A percentile compares a stretch with the other conserved stretches of the same genome.
These are phyloP conservation scores for Crucibulum laeve DNA, from an alignment of 768 basidiomycete species.

Conservation along the genomic window DNA sequence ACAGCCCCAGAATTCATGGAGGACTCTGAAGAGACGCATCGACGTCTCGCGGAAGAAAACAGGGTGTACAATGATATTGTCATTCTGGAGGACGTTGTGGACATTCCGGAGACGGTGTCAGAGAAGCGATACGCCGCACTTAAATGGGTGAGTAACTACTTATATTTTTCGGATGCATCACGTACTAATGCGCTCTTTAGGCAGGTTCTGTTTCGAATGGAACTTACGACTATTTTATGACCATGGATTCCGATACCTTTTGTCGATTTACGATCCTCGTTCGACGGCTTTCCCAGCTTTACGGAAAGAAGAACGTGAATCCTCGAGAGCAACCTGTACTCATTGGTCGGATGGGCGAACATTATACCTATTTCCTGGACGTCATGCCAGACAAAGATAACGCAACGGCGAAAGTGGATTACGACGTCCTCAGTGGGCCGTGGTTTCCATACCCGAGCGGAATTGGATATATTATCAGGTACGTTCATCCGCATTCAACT, in stretches of 20 bases:
- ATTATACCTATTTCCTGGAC: neutral
- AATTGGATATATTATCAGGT: neutral
- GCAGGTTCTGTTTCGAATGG: neutral
- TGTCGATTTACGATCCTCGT: neutral
- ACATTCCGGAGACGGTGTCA: neutral
- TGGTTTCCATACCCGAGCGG: neutral
- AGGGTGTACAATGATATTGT: neutral
- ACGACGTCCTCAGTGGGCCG: neutral
- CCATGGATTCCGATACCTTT: neutral
- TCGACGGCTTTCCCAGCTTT: neutral
- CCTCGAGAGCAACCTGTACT: neutral
- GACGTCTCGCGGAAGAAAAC: neutral
- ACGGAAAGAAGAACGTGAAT: neutral
- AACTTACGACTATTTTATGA: conserved; percentile 1
- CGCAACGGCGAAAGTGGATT: neutral
- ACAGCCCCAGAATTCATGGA: neutral
- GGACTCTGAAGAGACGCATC: neutral
- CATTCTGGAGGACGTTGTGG: neutral
- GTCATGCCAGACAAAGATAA: too few relatives aligned
- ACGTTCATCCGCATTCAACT: neutral
- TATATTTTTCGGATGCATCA: neutral
- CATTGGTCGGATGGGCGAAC: neutral
- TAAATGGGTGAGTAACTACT: neutral
- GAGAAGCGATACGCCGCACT: neutral
- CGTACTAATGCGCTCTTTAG: neutral